Evolutionary conservation across 129 eudicot genomes (phyloP), one percentile per base, ranked within the genome.

Genomic region (Saussurea involucrata): DNA sequence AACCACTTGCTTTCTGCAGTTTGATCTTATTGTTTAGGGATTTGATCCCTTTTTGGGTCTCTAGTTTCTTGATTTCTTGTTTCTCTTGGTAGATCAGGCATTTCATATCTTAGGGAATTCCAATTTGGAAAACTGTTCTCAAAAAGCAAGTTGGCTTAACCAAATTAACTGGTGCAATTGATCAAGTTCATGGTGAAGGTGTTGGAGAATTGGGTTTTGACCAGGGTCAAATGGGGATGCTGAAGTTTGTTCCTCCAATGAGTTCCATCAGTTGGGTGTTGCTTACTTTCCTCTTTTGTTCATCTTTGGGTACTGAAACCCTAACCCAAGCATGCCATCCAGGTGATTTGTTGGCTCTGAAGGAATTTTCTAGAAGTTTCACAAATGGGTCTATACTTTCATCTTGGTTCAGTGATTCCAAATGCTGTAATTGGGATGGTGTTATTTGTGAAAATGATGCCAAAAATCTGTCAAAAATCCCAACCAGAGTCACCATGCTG

Each of bases 341-440:
- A 11, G 70, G 25, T 80, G 99, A 95, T 85, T 63, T 89, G 44
- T 61, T 75, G 67, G 97, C 99, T 32, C 40, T 95, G 76, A 86
- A 78, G 82, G 88, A 85, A 61, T 78, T 95, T 77, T 82, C 95
- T 6, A 83, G 85, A 66, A 78, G 84, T 69, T 81, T 95, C 27
- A 73, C 80, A 27, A 84, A 85, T 81, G 97, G 85, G 60, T 80
- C 93, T 17, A 77, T 82, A 17, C 72, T 86, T 67, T 60, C 87
- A 66, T 36, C 87, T 29, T 95, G 99, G 99, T 86, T 85, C 1
- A 82, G 66, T 79, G 81, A 76, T 24, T 32, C 85, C 17, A 28
- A 28, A 76, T 95, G 99, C 68, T 95, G 99, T 72, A 63, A 82
- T 12, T 95, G 99, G 99, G 95, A 95, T 33, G 99, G 97, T 73